Conservation (phyloP, 2,329 filamentous ascomycete genomes). For the Sporothrix dimorphospora region DNA sequence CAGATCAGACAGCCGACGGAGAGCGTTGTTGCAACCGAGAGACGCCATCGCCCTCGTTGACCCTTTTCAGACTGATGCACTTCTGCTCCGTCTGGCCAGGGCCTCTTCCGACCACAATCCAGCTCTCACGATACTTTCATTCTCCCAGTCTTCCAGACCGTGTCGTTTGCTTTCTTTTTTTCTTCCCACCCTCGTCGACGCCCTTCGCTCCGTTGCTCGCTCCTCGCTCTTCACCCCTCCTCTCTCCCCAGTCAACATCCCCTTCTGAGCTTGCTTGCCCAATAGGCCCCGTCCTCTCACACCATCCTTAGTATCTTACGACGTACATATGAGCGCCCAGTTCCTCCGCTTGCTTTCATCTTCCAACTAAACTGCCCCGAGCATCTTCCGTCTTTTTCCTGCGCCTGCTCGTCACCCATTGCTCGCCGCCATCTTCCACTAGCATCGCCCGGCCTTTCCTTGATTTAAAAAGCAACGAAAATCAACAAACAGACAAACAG, state of each 20-base stretch:
- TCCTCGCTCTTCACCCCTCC: neutral
- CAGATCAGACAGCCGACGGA: neutral
- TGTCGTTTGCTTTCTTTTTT: neutral
- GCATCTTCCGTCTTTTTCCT: too few relatives aligned
- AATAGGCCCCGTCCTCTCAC: neutral
- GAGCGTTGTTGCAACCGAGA: constrained; percentile 5
- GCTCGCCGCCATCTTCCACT: neutral
- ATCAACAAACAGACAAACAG: neutral
- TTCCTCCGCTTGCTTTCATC: too few relatives aligned
- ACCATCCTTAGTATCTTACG: neutral
- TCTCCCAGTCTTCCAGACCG: neutral
- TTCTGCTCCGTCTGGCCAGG: constrained; percentile 8
- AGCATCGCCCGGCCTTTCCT: neutral
- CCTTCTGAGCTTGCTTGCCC: neutral
- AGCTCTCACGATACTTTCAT: neutral
- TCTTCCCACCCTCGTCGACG: neutral
- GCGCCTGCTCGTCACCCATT: neutral
- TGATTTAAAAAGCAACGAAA: neutral
- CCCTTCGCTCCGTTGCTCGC: constrained; percentile 12
- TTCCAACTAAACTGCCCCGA: too few relatives aligned
- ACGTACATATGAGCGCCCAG: neutral
- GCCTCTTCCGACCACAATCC: constrained; percentile 7
- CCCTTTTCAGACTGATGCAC: neutral
- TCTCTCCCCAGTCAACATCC: neutral
- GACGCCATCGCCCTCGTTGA: neutral